phyloP scores from a whole-genome alignment of 148 eudicot genomes.

The Mesembryanthemum crystallinum region DNA sequence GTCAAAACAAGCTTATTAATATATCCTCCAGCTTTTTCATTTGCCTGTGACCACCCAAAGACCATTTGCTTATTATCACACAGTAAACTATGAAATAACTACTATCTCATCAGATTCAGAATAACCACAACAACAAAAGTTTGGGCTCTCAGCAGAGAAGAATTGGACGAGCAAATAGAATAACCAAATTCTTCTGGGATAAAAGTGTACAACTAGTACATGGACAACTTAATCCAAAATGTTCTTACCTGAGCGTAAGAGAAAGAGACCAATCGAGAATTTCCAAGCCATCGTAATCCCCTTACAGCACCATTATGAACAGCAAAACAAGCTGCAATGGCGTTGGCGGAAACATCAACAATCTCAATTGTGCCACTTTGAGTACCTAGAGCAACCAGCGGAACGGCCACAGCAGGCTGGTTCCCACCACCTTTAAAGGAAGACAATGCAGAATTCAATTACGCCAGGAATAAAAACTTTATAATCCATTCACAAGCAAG shows the following conservation, averaged over 20 bases:
- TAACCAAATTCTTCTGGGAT: not conserved
- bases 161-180: constrained; percentile 10
- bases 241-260: constrained; percentile 70
- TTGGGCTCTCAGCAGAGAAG: not conserved
- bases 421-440: constrained; percentile 87
- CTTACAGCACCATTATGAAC: constrained; percentile 72
- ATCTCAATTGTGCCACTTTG: constrained; percentile 86
- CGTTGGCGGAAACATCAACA: constrained; percentile 87
- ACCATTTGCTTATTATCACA: constrained; percentile 6
- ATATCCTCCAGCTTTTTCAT: constrained; percentile 85
- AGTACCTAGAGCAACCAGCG: constrained; percentile 93
- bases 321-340: constrained; percentile 79
- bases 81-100: not conserved
- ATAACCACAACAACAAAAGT: not conserved
- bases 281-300: constrained; percentile 98
- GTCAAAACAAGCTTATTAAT: constrained; percentile 88
- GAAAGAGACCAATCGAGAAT: constrained; percentile 89
- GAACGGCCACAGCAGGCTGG: constrained; percentile 92
- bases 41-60: constrained; percentile 49
- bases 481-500: constrained; percentile 13
- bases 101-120: constrained; percentile 7
- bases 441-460: constrained; percentile 23
- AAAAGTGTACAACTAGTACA: not conserved
- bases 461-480: constrained; percentile 10
- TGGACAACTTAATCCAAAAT: not conserved